phyloP scores from a whole-genome alignment of 169 alveolate species.

The Amoebophrya sp. region DNA sequence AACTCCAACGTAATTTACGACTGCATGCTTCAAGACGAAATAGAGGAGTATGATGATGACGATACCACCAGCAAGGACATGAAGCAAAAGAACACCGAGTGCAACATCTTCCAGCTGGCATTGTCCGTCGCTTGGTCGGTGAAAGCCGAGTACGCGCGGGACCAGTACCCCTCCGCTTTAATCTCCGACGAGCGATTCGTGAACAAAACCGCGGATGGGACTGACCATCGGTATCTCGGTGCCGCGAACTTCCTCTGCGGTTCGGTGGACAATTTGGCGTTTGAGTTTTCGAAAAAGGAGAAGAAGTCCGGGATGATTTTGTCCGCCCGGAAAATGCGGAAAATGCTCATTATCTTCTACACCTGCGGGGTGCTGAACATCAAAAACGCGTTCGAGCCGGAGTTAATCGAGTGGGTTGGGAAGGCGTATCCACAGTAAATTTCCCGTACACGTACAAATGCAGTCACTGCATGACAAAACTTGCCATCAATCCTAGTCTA shows the following conservation, averaged over 20 bases:
- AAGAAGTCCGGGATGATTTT: not conserved
- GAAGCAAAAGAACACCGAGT: too few species aligned
- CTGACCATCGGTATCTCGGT: not conserved
- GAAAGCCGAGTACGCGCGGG: too few species aligned
- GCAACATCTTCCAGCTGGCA: too few species aligned
- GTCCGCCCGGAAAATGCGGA: not conserved
- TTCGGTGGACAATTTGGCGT: not conserved
- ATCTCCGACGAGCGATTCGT: not conserved
- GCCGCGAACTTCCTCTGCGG: not conserved
- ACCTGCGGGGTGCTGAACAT: not conserved
- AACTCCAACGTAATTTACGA: too few species aligned
- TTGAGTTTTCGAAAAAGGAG: not conserved
- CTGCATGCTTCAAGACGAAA: too few species aligned
- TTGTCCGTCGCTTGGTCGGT: too few species aligned
- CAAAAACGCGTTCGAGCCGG: not conserved
- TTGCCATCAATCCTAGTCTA: too few species aligned
- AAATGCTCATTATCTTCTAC: not conserved
- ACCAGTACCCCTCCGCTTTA: not conserved
- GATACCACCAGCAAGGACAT: too few species aligned
- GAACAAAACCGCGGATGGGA: not conserved
- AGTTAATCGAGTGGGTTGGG: not conserved
- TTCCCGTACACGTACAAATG: too few species aligned
- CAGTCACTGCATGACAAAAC: too few species aligned
- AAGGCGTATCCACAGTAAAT: too few species aligned
- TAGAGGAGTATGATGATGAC: too few species aligned